Base-by-base conservation (phyloP, 768 basidiomycete species). In the Tricholoma bakamatsutake region DNA sequence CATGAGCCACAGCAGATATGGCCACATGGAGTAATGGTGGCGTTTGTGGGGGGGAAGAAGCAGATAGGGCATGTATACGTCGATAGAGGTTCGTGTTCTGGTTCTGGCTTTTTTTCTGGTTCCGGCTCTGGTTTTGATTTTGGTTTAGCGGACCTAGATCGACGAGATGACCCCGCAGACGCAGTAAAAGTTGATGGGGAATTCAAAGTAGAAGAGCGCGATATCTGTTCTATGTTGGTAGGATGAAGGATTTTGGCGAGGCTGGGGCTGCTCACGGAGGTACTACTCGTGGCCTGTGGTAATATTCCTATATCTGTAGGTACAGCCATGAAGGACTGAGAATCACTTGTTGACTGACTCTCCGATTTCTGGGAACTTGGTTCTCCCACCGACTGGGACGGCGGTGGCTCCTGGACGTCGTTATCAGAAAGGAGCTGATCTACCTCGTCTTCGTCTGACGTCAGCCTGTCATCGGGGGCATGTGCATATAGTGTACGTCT, bases 1-100 rank as follows among this genome's bases (percentile, higher is more conserved):
- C 90, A 92, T 4, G 78, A 71, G 1, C 88, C 89, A 60, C 90
- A 91, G 58, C 84, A 83, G 37, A 92, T 76, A 60, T 92, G 90
- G 0, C 90, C 90, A 60, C 90, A 92, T 0, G 87, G 87, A 0
- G 88, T 90, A 46, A 92, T 66, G 1, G 88, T 87, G 4, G 90
- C 86, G 57, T 88, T 83, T 0, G 81, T 81, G 0, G 88, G 88
- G 0, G 86, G 79, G 39, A 76, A 83, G 74, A 90, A 89, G 64
- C 90, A 91, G 57, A 91, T 86, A 9, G 90, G 90, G 63, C 90
- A 90, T 0, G 79, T 81, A 65, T 89, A 90, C n/a, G 76, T 70
- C 0, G 84, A 77, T 13, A 88, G 75, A 0, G 67, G 72, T 30
- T 78, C 75, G 10, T 66, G 54, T 52, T 45, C 24, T 17, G 50